Conservation (phyloP, 805 yeast species). For the Hanseniaspora taiwanica region DNA sequence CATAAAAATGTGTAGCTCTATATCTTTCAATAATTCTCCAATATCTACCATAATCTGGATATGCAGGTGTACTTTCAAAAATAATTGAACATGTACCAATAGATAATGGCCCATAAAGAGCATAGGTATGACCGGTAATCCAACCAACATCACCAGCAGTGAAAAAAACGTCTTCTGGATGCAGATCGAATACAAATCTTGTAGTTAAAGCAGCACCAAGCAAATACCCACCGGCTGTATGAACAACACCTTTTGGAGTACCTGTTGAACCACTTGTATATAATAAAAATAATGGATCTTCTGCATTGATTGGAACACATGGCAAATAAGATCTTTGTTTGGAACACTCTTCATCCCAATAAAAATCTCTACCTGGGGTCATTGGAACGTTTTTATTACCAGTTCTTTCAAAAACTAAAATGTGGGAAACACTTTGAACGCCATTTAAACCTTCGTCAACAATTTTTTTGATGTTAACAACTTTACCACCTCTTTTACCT, state of each 20-base stretch:
- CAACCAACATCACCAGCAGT: conserved; percentile 99
- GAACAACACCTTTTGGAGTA: conserved; percentile 96
- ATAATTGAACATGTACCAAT: conserved; percentile 85
- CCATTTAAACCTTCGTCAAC: conserved; percentile 83
- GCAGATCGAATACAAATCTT: conserved; percentile 86
- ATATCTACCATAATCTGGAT: conserved; percentile 88
- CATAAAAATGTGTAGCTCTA: conserved; percentile 90
- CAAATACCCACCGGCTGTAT: conserved; percentile 87
- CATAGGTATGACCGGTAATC: conserved; percentile 98
- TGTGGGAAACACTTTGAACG: conserved; percentile 65
- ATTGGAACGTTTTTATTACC: conserved; percentile 61
- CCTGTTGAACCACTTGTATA: conserved; percentile 99
- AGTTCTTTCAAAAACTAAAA: conserved; percentile 80
- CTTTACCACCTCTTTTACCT: conserved; percentile 91
- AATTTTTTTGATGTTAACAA: conserved; percentile 80
- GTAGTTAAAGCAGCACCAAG: conserved; percentile 88
- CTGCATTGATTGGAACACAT: conserved; percentile 76
- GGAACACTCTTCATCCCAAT: conserved; percentile 87
- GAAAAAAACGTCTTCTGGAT: conserved; percentile 74
- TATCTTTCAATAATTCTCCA: conserved; percentile 92
- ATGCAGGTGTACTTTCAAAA: conserved; percentile 96
- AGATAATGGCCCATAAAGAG: conserved; percentile 82
- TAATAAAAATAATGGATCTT: conserved; percentile 89
- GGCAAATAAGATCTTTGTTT: conserved; percentile 79
- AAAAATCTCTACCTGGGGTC: conserved; percentile 70